Evolutionary conservation across 169 alveolate genomes (phyloP).

Genomic region (Perkinsus olseni): DNA sequence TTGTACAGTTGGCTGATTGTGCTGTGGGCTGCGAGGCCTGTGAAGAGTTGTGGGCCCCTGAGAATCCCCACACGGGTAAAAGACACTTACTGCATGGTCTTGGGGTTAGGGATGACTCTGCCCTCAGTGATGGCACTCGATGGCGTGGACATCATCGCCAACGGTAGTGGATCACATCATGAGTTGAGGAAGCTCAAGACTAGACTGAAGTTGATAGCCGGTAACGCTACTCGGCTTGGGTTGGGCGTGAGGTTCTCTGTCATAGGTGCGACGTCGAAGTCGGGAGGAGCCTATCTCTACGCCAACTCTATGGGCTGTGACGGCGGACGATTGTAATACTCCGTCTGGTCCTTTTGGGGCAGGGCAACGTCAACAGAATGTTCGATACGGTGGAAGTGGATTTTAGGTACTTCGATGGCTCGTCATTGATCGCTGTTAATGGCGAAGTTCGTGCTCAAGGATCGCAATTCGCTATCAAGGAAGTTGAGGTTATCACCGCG

Average conservation of each 20-base stretch:
- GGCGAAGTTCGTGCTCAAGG: conserved; percentile 43
- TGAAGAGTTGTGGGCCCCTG: conserved; percentile 75
- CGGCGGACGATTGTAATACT: conserved; percentile 39
- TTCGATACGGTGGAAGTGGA: not conserved
- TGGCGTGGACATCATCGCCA: conserved; percentile 70
- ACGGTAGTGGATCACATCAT: conserved; percentile 26
- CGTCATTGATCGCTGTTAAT: conserved; percentile 46
- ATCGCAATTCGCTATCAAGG: conserved; percentile 8
- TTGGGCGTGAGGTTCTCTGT: too few species aligned
- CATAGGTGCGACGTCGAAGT: conserved; percentile 32
- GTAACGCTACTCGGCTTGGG: not conserved
- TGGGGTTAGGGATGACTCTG: not conserved
- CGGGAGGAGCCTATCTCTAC: conserved; percentile 57
- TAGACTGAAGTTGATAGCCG: not conserved
- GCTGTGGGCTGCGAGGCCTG: conserved; percentile 63
- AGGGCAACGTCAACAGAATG: too few species aligned
- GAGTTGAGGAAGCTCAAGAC: not conserved
- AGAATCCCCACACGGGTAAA: conserved; percentile 36
- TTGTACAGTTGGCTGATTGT: conserved; percentile 28
- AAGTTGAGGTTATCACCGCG: conserved; percentile 34
- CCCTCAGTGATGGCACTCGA: conserved; percentile 30
- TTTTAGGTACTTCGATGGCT: conserved; percentile 43
- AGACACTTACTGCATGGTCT: not conserved
- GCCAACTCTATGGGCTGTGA: conserved; percentile 59
- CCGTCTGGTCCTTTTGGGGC: too few species aligned